These are phyloP conservation scores for Ogataea haglerorum DNA, from an alignment of 805 yeast genomes.

Conservation along the genomic window DNA sequence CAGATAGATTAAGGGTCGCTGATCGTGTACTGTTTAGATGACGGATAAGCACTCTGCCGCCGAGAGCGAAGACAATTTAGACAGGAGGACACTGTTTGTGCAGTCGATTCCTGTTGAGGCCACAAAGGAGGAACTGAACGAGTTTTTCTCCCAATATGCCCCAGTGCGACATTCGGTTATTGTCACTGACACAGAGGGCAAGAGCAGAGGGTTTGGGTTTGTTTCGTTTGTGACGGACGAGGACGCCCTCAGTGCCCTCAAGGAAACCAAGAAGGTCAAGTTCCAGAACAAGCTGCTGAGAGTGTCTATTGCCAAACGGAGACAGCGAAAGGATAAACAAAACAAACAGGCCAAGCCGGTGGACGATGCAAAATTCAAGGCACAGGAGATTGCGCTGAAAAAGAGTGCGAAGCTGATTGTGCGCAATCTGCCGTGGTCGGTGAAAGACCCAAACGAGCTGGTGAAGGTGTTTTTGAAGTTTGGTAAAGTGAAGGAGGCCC, in stretches of 20 bases:
- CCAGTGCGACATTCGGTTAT: slow-evolving; percentile 95
- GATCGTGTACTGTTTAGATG: background rate
- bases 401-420: slow-evolving; percentile 84
- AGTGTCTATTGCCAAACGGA: slow-evolving; percentile 87
- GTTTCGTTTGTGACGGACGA: slow-evolving; percentile 84
- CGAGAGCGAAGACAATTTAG: slow-evolving; percentile 36
- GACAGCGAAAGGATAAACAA: slow-evolving; percentile 59
- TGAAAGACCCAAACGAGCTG: slow-evolving; percentile 71
- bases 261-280: slow-evolving; percentile 59
- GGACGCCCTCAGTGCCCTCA: slow-evolving; percentile 75
- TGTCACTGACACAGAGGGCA: slow-evolving; percentile 71
- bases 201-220: slow-evolving; percentile 93
- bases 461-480: slow-evolving; percentile 66
- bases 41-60: slow-evolving; percentile 1
- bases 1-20: background rate
- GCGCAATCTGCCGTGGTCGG: slow-evolving; percentile 95
- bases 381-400: slow-evolving; percentile 23
- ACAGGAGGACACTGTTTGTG: slow-evolving; percentile 72
- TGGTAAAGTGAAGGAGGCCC: slow-evolving; percentile 86
- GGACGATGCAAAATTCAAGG: slow-evolving; percentile 25
- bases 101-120: slow-evolving; percentile 80
- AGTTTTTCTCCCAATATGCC: slow-evolving; percentile 84
- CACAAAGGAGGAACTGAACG: slow-evolving; percentile 75
- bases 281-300: slow-evolving; percentile 64
- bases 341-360: slow-evolving; percentile 12